Conservation (phyloP, 129 eudicot genomes). For the Mikania micrantha region DNA sequence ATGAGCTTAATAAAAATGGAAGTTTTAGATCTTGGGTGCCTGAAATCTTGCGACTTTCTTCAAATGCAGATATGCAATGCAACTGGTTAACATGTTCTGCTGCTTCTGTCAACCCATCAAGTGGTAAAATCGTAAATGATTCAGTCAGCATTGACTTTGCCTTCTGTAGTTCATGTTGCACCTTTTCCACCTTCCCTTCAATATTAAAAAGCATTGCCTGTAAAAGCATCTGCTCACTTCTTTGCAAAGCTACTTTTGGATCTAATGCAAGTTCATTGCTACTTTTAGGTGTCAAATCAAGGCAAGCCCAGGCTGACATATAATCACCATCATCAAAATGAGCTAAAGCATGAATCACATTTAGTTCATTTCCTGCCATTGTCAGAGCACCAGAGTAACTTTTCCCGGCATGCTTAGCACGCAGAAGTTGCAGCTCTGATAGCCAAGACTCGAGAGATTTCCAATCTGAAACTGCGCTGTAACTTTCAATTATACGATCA, state of each 20-base stretch:
- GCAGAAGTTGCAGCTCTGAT: constrained; percentile 80
- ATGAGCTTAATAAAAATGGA: constrained; percentile 47
- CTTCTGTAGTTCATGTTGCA: constrained; percentile 58
- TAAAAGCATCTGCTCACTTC: constrained; percentile 99
- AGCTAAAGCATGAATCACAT: constrained; percentile 84
- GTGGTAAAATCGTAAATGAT: constrained; percentile 62
- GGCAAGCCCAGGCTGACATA: constrained; percentile 91
- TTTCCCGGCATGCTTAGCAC: constrained; percentile 89
- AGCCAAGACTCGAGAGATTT: constrained; percentile 93
- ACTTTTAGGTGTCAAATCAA: constrained; percentile 95
- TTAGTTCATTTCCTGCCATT: constrained; percentile 91
- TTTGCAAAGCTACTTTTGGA: constrained; percentile 84
- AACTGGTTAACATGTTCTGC: constrained; percentile 72
- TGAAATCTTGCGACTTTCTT: constrained; percentile 54
- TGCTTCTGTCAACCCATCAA: constrained; percentile 82
- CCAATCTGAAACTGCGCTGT: constrained; percentile 91
- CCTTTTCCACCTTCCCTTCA: constrained; percentile 75
- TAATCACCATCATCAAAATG: constrained; percentile 91
- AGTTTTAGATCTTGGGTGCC: constrained; percentile 38
- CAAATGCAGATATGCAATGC: constrained; percentile 72
- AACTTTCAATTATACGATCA: constrained; percentile 78
- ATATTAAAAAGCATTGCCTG: constrained; percentile 79
- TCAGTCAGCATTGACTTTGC: constrained; percentile 80
- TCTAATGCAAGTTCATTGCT: constrained; percentile 86
- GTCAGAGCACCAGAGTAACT: constrained; percentile 90